A percentile compares a stretch with the other conserved stretches of the same genome.
Evolutionary conservation across 2,329 filamentous ascomycete genomes (phyloP).

Genomic region (Byssochlamys sp.): DNA sequence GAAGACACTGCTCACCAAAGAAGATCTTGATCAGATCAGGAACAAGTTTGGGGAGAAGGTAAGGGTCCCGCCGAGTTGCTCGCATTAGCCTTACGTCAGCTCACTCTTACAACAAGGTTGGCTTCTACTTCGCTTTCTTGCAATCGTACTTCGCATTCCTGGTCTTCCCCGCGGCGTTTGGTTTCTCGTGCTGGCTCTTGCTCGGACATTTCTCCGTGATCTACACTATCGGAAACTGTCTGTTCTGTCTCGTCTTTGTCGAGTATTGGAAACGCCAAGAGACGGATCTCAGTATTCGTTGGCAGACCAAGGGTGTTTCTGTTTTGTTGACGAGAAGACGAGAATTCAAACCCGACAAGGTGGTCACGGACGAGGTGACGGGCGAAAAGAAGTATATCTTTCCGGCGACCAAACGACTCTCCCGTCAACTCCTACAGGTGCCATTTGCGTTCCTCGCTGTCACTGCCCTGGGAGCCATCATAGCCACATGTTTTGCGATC

Average conservation of each 20-base stretch:
- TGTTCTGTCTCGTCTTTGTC: constrained; percentile 84
- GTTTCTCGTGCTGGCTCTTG: constrained; percentile 68
- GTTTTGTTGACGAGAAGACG: constrained; percentile 67
- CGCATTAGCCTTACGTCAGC: background rate
- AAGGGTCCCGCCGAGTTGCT: constrained; percentile 1
- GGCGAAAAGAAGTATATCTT: constrained; percentile 72
- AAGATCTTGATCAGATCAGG: constrained; percentile 65
- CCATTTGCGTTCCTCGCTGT: constrained; percentile 77
- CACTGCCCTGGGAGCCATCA: constrained; percentile 68
- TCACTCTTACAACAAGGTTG: constrained; percentile 46
- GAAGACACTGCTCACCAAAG: constrained; percentile 37
- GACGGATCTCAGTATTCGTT: constrained; percentile 74
- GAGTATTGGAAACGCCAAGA: constrained; percentile 97
- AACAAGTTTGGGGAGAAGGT: constrained; percentile 62
- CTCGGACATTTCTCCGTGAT: constrained; percentile 74
- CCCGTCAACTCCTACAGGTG: constrained; percentile 72
- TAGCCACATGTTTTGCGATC: constrained; percentile 81
- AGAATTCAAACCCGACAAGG: constrained; percentile 70
- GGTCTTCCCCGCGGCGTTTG: constrained; percentile 69
- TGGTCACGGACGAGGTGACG: constrained; percentile 69
- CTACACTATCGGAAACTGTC: constrained; percentile 67
- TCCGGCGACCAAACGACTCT: constrained; percentile 65
- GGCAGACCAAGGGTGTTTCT: constrained; percentile 81
- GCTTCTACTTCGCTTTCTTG: constrained; percentile 91
- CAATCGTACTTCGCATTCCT: constrained; percentile 89